phyloP scores from a whole-genome alignment of 768 basidiomycete species.

The Termitomyces sp. region DNA sequence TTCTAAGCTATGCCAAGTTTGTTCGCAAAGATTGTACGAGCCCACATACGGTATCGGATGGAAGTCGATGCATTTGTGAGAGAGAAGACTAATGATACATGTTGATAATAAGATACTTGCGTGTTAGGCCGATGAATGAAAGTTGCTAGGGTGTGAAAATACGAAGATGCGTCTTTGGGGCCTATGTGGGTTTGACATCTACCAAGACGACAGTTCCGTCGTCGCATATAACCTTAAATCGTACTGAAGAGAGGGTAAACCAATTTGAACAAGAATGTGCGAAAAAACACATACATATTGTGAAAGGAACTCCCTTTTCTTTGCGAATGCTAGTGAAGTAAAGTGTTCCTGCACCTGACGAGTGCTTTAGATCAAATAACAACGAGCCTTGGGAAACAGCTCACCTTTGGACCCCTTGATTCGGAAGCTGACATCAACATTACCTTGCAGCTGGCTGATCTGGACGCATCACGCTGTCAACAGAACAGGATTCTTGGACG shows the following conservation, averaged over 20 bases:
- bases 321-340: conserved; percentile 84
- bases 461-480: conserved; percentile 20
- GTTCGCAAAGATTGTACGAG: not conserved
- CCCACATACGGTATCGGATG: not conserved
- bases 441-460: conserved; percentile 74
- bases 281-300: conserved; percentile 49
- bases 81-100: not conserved
- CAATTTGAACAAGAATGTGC: not conserved
- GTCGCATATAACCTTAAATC: conserved; percentile 66
- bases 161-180: not conserved
- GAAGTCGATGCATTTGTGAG: not conserved
- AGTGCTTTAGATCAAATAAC: not conserved
- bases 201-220: conserved; percentile 50
- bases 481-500: not conserved
- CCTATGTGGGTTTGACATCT: conserved; percentile 26
- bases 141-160: not conserved
- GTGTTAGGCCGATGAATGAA: not conserved
- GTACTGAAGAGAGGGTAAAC: conserved; percentile 36
- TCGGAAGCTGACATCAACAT: conserved; percentile 75
- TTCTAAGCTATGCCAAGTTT: not conserved
- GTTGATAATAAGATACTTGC: not conserved
- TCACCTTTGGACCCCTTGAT: conserved; percentile 70
- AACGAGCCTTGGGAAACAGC: not conserved
- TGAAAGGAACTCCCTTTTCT: conserved; percentile 68
- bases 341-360: conserved; percentile 64